Evolutionary conservation across 2,329 filamentous ascomycete genomes (phyloP).

Genomic region (Didymella exigua): DNA sequence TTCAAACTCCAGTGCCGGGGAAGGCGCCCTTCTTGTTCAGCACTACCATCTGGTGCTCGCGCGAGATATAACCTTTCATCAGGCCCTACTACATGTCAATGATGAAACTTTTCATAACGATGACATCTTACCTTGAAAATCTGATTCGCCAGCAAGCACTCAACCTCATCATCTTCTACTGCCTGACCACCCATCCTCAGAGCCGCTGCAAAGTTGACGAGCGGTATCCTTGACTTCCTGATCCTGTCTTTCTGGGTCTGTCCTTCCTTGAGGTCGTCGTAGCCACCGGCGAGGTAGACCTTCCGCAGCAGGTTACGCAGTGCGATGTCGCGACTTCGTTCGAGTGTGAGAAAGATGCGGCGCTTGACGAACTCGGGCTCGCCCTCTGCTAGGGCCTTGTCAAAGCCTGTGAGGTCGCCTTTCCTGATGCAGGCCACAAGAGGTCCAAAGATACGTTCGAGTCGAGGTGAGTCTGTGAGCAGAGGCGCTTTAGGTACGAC

Average conservation of each 20-base stretch:
- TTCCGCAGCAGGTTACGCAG: conserved; percentile 90
- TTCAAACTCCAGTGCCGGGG: conserved; percentile 77
- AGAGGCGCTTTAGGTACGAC: conserved; percentile 76
- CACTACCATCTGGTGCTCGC: conserved; percentile 87
- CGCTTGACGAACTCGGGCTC: conserved; percentile 94
- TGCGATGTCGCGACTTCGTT: conserved; percentile 88
- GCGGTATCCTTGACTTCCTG: conserved; percentile 74
- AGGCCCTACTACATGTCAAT: conserved; percentile 65
- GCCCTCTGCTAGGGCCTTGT: conserved; percentile 76
- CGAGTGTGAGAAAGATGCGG: conserved; percentile 92
- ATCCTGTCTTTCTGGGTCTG: conserved; percentile 66
- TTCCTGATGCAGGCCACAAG: conserved; percentile 78
- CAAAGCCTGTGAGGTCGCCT: conserved; percentile 83
- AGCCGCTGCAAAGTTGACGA: conserved; percentile 84
- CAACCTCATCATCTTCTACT: conserved; percentile 89
- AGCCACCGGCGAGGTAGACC: conserved; percentile 85
- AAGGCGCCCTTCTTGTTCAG: conserved; percentile 93
- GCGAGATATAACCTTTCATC: conserved; percentile 98
- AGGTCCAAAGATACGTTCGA: conserved; percentile 79
- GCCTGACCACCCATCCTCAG: conserved; percentile 72
- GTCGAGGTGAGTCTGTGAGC: conserved; percentile 73
- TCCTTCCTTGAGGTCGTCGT: conserved; percentile 72
- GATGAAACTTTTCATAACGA: background rate
- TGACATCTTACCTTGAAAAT: conserved; percentile 83
- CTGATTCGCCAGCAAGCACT: conserved; percentile 93